Evolutionary conservation across 2,329 filamentous ascomycete genomes (phyloP).

Genomic region (Domatiomyces catenatus): DNA sequence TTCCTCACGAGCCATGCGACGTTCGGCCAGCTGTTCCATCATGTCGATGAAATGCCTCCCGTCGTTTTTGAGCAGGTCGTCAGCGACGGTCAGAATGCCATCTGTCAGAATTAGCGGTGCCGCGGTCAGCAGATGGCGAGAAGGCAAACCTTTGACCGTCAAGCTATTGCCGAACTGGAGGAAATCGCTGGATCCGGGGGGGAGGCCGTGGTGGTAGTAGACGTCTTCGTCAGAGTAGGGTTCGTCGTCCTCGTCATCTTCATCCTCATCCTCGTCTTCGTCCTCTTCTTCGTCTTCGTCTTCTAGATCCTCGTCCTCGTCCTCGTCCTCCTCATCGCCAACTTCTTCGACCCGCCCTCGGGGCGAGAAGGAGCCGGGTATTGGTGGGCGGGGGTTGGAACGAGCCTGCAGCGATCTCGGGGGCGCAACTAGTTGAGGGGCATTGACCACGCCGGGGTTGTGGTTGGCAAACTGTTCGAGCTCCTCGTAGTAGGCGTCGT

Average conservation of each 20-base stretch:
- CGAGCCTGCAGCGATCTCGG: neutral
- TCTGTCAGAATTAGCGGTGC: slow-evolving; percentile 34
- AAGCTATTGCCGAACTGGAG: slow-evolving; percentile 96
- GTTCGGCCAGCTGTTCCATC: slow-evolving; percentile 98
- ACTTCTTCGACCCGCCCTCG: slow-evolving; percentile 52
- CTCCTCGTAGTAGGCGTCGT: slow-evolving; percentile 97
- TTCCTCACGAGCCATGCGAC: slow-evolving; percentile 91
- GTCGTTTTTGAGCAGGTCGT: slow-evolving; percentile 96
- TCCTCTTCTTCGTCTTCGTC: slow-evolving; percentile 58
- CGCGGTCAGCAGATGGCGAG: neutral
- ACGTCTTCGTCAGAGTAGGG: slow-evolving; percentile 46
- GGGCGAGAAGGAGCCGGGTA: slow-evolving; percentile 37
- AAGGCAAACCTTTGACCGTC: slow-evolving; percentile 61
- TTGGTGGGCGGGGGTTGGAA: slow-evolving; percentile 37
- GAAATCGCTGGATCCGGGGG: slow-evolving; percentile 64
- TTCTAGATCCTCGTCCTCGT: slow-evolving; percentile 39
- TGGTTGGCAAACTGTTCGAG: slow-evolving; percentile 93
- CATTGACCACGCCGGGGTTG: slow-evolving; percentile 46
- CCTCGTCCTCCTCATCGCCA: slow-evolving; percentile 39
- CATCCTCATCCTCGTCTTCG: slow-evolving; percentile 57
- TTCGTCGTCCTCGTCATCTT: slow-evolving; percentile 58
- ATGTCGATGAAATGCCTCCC: slow-evolving; percentile 99
- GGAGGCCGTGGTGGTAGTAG: slow-evolving; percentile 48
- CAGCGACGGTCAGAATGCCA: slow-evolving; percentile 94
- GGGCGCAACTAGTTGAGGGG: slow-evolving; percentile 52